Percentiles rank a stretch among this genome's conserved stretches.
Conservation (phyloP, 2,329 filamentous ascomycete genomes). For the Colletotrichum sp. region DNA sequence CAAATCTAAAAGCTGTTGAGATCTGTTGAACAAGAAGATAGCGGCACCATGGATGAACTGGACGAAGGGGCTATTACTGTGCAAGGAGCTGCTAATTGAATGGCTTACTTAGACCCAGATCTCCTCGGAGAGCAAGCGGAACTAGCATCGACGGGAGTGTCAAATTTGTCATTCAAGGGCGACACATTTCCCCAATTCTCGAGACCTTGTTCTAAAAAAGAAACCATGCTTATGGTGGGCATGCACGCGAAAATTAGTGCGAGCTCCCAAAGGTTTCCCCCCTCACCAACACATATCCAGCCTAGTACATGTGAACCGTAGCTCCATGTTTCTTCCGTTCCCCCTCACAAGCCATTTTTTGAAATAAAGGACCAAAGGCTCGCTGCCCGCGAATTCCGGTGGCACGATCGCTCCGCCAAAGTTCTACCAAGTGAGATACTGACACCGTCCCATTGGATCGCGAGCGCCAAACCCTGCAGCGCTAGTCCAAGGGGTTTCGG, state of each 20-base stretch:
- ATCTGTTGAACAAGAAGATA: neutral
- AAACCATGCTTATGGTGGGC: neutral
- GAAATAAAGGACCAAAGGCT: too few relatives aligned
- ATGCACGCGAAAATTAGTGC: neutral
- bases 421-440: neutral
- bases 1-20: neutral
- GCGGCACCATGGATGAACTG: accelerated
- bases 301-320: neutral
- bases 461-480: neutral
- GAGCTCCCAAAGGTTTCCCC: neutral
- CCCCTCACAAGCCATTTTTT: neutral
- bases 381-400: neutral
- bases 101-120: neutral
- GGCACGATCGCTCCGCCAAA: neutral
- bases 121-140: neutral
- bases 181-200: neutral
- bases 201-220: neutral
- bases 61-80: neutral
- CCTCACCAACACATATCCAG: neutral
- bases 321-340: neutral
- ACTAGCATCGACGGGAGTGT: neutral
- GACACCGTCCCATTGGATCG: neutral
- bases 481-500: neutral
- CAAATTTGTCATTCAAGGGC: neutral
- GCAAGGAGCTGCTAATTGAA: neutral